Evolutionary conservation across 1,284 basidiomycete genomes (phyloP).

Genomic region (Neonothopanus nambi): DNA sequence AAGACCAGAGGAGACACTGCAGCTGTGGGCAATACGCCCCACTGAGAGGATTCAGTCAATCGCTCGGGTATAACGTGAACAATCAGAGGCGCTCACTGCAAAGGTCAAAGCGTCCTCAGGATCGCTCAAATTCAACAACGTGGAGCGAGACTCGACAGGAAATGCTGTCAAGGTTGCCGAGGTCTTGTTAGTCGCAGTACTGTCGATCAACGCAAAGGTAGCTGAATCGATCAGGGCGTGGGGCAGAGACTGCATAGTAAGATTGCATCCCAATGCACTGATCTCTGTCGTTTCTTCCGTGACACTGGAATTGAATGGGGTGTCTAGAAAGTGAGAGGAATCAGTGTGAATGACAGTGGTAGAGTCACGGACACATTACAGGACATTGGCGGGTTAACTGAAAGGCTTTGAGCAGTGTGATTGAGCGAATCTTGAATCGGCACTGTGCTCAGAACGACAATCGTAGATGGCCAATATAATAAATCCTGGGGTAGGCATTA

Average conservation of each 20-base stretch:
- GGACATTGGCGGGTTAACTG: not conserved
- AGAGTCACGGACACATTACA: not conserved
- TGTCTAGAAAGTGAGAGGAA: not conserved
- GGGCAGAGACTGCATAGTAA: not conserved
- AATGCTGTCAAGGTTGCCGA: not conserved
- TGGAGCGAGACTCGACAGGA: not conserved
- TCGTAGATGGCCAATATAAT: not conserved
- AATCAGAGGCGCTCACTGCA: not conserved
- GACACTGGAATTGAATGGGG: not conserved
- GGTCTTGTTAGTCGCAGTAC: not conserved
- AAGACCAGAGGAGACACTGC: not conserved
- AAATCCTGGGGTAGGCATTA: not conserved
- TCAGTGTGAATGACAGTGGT: not conserved
- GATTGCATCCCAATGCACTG: conserved; percentile 6
- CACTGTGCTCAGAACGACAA: conserved; percentile 8
- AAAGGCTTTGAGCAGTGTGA: not conserved
- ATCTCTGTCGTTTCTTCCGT: not conserved
- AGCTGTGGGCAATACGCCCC: not conserved
- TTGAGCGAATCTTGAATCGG: conserved; percentile 1
- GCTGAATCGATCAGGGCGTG: too few relatives aligned
- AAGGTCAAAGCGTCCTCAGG: not conserved
- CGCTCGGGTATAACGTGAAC: not conserved
- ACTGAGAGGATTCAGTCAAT: not conserved
- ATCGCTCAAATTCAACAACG: not conserved
- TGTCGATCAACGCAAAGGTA: not conserved